Base-by-base conservation (phyloP, 192 early-diverging fungal genomes). In the Coemansia sp. region DNA sequence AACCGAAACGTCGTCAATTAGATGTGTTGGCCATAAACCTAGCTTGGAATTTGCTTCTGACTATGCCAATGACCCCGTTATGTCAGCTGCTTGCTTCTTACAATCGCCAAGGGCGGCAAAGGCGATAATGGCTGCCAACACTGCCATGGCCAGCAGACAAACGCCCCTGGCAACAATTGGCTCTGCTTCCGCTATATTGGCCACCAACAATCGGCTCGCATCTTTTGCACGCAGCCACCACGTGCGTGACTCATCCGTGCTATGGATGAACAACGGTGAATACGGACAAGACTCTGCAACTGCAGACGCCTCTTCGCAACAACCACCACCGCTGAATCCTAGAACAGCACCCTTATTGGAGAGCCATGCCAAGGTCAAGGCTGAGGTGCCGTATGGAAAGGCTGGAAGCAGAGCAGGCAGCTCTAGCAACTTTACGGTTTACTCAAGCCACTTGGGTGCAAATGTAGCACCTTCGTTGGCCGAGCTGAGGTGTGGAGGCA, bases 251-350 rank as follows among this genome's bases (percentile, higher is more conserved):
- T 79, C 77, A 53, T 79, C 77, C 20, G 45, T 71, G 8, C 38
- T 79, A 33, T 79, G 77, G 77, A 73, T 79, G 77, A 43, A 71
- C 33, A 61, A 34, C 24, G 45, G 33, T 23, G n/a, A 38, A 60
- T 51, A 4, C 23, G 38, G 23, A 48, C 57, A 50, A 65, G 23
- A 9, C 33, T 21, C 43, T 1, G 33, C 9, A 43, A 16, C 36
- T 28, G 45, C 63, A 39, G 20, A 45, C 24, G 46, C 5, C 5
- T 56, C 28, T 56, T n/a, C 4, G 35, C 63, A 23, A 8, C 18
- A 50, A 16, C 2, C 10, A 36, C 26, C 43, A 18, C 3, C 14
- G 23, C 33, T 33, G 38, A 26, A 20, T 31, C n/a, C 35, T 23
- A 56, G 37, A 39, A 28, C 13, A 43, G 16, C 10, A 18, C 34